Conservation (phyloP, 495 filamentous ascomycete species). For the Hypoxylon subgilvum region DNA sequence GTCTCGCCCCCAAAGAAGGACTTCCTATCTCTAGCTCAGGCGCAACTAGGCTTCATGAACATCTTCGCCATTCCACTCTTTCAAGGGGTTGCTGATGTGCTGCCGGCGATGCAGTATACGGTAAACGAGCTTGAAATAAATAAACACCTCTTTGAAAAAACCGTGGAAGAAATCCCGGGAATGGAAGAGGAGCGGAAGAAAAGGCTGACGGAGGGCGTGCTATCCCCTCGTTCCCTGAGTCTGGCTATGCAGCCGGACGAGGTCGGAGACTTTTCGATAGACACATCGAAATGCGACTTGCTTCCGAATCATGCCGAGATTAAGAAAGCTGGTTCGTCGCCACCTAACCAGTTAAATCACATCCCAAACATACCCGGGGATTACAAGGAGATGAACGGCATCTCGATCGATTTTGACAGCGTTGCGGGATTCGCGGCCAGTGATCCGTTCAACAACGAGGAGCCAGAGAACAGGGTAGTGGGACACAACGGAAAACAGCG, state of each 20-base stretch:
- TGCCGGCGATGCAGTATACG: slow-evolving; percentile 82
- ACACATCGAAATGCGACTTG: slow-evolving; percentile 25
- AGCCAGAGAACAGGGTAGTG: slow-evolving; percentile 38
- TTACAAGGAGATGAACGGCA: slow-evolving; percentile 49
- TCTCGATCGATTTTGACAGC: slow-evolving; percentile 42
- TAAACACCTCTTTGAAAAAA: slow-evolving; percentile 71
- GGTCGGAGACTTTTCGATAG: slow-evolving; percentile 9
- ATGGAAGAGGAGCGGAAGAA: slow-evolving; percentile 36
- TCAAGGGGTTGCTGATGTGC: slow-evolving; percentile 78
- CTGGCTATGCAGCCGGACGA: slow-evolving; percentile 42
- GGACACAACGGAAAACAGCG: slow-evolving; percentile 49
- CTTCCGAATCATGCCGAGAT: slow-evolving; percentile 28
- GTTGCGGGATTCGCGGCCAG: slow-evolving; percentile 43
- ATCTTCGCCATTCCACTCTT: slow-evolving; percentile 93
- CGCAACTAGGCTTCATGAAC: slow-evolving; percentile 95
- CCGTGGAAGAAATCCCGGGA: slow-evolving; percentile 57
- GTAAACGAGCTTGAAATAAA: slow-evolving; percentile 81
- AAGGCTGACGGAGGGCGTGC: slow-evolving; percentile 40
- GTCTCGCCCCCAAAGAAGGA: slow-evolving; percentile 85
- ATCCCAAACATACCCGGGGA: slow-evolving; percentile 28
- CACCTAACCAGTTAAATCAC: slow-evolving; percentile 23
- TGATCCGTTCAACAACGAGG: slow-evolving; percentile 44
- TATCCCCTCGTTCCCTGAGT: slow-evolving; percentile 50
- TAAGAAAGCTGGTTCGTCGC: slow-evolving; percentile 30
- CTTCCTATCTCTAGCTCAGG: slow-evolving; percentile 79